Base-by-base conservation (phyloP, 2,329 filamentous ascomycete species). In the Fusarium vanettenii region DNA sequence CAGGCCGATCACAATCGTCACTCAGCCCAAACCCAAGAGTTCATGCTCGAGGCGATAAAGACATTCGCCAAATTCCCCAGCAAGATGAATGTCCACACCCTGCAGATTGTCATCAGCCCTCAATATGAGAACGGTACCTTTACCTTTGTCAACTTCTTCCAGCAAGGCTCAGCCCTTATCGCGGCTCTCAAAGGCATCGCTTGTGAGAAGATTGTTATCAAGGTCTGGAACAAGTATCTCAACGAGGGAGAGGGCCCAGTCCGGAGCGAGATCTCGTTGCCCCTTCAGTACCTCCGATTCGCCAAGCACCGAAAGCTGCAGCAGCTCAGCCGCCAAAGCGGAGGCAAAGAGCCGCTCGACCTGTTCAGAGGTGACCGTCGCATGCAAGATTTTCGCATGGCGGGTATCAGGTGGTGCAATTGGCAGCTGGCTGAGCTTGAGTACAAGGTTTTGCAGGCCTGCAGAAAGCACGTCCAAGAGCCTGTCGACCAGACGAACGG, bases 61-160 rank as follows among this genome's bases (percentile, higher is more conserved):
- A 77, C 81, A 59, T 87, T 87, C 72, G 76, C 73, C 10, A 56
- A 55, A 13, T n/a, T 62, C 18, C 41, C 52, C 2, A 68, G 70
- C 1, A 67, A 64, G 57, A 65, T 76, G 20, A 79, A 79, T 56
- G 78, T 89, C 4, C 80, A 85, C 66, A 87, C 82, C 1, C 75
- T 89, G 27, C 84, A 81, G 4, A 78, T 89, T 56, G 81, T 85
- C 37, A 74, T 88, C 56, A 80, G 80, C 18, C 84, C 84, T 2
- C 69, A 56, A 18, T 72, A 63, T 4, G 27, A 27, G 10, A 41
- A 25, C 3, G 67, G 65, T 25, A 66, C 52, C 11, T 81, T 84
- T 39, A 84, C 83, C 4, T 83, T 85, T 61, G 73, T 81, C 61
- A 67, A 82, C 66, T 84, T 86, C 72, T 83, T 87, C 70, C 33